phyloP scores from a whole-genome alignment of 1,284 basidiomycete genomes.

The Ganoderma lucidum region DNA sequence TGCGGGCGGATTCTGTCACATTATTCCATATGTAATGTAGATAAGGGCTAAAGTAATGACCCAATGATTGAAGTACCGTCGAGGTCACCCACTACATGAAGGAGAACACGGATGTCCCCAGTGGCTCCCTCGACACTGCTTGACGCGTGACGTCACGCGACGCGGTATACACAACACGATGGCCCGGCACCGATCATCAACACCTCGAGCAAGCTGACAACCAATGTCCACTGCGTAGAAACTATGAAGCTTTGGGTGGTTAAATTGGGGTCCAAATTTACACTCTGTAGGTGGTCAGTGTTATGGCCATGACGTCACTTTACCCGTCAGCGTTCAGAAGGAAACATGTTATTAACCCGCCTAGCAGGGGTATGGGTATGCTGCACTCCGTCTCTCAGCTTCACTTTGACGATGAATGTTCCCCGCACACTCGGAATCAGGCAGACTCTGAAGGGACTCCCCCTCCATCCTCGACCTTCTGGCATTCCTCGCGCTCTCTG shows the following conservation, averaged over 20 bases:
- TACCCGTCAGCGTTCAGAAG: not conserved
- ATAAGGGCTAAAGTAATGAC: not conserved
- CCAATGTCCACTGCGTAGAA: not conserved
- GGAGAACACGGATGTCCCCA: no score
- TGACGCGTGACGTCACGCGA: not conserved
- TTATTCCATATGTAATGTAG: not conserved
- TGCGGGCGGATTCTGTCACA: not conserved
- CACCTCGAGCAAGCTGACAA: not conserved
- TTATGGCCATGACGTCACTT: not conserved
- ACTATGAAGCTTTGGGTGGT: not conserved
- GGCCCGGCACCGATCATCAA: not conserved
- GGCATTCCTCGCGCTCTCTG: slow-evolving; percentile 9
- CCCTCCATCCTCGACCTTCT: slow-evolving; percentile 10
- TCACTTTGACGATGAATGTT: slow-evolving; percentile 3
- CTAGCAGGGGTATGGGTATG: not conserved
- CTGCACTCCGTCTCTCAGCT: not conserved
- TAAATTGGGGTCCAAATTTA: not conserved
- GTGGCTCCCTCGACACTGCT: no score
- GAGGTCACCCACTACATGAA: no score
- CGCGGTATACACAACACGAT: not conserved
- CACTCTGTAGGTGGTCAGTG: not conserved
- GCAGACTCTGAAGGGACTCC: slow-evolving; percentile 13
- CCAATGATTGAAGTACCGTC: not conserved
- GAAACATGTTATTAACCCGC: not conserved
- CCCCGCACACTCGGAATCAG: slow-evolving; percentile 9